Conservation (phyloP, 2,329 filamentous ascomycete genomes). For the Aspergillus fructus region DNA sequence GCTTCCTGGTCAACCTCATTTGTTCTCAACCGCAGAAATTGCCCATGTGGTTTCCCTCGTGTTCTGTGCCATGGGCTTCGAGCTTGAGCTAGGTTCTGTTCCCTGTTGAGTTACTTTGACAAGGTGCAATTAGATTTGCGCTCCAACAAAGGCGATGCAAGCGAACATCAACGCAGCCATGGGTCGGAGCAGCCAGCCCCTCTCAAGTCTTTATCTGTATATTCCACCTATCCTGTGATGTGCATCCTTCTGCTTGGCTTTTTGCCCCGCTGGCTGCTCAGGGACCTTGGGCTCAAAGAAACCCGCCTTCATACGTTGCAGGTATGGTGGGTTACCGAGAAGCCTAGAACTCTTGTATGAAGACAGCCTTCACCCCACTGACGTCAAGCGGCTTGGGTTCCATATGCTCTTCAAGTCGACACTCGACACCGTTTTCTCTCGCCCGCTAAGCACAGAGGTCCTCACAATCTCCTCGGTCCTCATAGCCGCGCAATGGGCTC, state of each 20-base stretch:
- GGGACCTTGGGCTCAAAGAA: not conserved
- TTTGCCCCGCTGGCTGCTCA: not conserved
- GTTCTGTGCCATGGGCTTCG: not conserved
- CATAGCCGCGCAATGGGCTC: too few species aligned
- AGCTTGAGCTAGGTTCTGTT: not conserved
- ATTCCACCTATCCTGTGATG: not conserved
- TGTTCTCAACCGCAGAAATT: not conserved
- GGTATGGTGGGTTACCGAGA: not conserved
- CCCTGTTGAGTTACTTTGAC: not conserved
- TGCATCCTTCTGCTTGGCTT: not conserved
- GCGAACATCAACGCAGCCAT: not conserved
- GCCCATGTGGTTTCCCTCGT: not conserved
- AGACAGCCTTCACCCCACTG: not conserved
- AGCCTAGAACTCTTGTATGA: not conserved
- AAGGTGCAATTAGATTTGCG: not conserved
- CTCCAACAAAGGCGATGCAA: not conserved
- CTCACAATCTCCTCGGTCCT: too few species aligned
- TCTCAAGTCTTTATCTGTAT: not conserved
- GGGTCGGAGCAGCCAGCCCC: not conserved
- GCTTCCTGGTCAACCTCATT: not conserved
- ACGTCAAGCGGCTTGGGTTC: too few species aligned
- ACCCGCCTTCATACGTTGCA: not conserved
- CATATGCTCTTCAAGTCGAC: not conserved
- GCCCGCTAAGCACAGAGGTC: too few species aligned
- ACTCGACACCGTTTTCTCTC: not conserved